These are phyloP conservation scores for Penicillium alfredii DNA, from an alignment of 495 filamentous ascomycete species.

Conservation along the genomic window DNA sequence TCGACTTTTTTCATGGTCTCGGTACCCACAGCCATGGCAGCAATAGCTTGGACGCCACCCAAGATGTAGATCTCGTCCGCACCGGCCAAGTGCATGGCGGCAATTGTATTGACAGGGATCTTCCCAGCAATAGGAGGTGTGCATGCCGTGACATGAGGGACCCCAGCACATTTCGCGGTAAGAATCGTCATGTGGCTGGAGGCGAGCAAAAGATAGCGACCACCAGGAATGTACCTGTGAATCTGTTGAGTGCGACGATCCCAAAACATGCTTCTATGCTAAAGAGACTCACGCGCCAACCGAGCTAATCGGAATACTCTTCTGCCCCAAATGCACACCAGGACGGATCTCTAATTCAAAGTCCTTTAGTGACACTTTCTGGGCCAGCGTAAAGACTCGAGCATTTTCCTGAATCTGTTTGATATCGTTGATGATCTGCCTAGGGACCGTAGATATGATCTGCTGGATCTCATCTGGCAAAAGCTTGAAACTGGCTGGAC, in stretches of 20 bases:
- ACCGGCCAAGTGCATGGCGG: slow-evolving; percentile 49
- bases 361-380: slow-evolving; percentile 37
- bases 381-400: slow-evolving; percentile 42
- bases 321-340: slow-evolving; percentile 45
- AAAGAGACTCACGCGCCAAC: slow-evolving; percentile 24
- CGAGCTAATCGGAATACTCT: slow-evolving; percentile 38
- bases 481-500: slow-evolving; percentile 40
- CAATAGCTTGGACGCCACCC: slow-evolving; percentile 51
- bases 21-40: slow-evolving; percentile 80
- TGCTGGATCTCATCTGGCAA: slow-evolving; percentile 19
- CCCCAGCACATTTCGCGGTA: slow-evolving; percentile 51
- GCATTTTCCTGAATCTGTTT: slow-evolving; percentile 48
- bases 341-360: slow-evolving; percentile 46
- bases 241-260: neutral
- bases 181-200: slow-evolving; percentile 55
- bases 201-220: slow-evolving; percentile 49
- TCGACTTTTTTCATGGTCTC: slow-evolving; percentile 51
- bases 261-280: too few species aligned
- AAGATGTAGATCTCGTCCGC: slow-evolving; percentile 50
- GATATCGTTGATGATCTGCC: slow-evolving; percentile 47
- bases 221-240: slow-evolving; percentile 46
- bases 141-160: slow-evolving; percentile 43
- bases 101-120: slow-evolving; percentile 45
- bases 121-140: slow-evolving; percentile 48
- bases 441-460: slow-evolving; percentile 19